Evolutionary conservation across 1,284 basidiomycete genomes (phyloP).

Genomic region (Ustilago tritici): DNA sequence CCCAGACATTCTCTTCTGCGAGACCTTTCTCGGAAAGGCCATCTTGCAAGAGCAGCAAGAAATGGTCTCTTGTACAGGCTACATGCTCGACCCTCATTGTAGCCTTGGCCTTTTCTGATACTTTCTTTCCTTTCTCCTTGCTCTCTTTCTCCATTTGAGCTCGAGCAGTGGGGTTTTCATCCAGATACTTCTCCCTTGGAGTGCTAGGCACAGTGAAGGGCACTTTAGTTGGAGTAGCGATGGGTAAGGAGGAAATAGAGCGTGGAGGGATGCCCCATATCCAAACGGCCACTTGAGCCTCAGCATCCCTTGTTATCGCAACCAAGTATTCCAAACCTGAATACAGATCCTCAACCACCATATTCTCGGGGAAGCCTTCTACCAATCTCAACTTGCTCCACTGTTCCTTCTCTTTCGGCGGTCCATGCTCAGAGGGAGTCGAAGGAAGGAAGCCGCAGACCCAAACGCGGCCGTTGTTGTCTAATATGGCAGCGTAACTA

Average conservation of each 20-base stretch:
- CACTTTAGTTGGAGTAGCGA: slow-evolving; percentile 8
- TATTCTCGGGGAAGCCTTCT: neutral
- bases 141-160: neutral
- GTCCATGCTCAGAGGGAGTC: neutral
- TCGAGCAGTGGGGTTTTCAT: slow-evolving; percentile 11
- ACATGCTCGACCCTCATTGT: slow-evolving; percentile 6
- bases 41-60: slow-evolving; percentile 30
- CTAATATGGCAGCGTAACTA: slow-evolving; percentile 33
- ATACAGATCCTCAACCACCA: slow-evolving; percentile 5
- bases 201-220: slow-evolving; percentile 17
- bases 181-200: slow-evolving; percentile 17
- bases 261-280: slow-evolving; percentile 37
- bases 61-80: slow-evolving; percentile 30
- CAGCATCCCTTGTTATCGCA: slow-evolving; percentile 6
- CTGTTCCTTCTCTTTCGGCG: neutral
- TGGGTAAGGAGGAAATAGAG: neutral
- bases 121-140: neutral
- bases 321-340: slow-evolving; percentile 37
- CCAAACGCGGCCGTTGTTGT: slow-evolving; percentile 28
- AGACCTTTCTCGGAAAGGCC: neutral
- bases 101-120: neutral
- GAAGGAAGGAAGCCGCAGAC: slow-evolving; percentile 26
- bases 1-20: slow-evolving; percentile 19
- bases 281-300: slow-evolving; percentile 3
- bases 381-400: neutral